phyloP scores from a whole-genome alignment of 2,329 filamentous ascomycete species.

The Camptophora hylomeconis region DNA sequence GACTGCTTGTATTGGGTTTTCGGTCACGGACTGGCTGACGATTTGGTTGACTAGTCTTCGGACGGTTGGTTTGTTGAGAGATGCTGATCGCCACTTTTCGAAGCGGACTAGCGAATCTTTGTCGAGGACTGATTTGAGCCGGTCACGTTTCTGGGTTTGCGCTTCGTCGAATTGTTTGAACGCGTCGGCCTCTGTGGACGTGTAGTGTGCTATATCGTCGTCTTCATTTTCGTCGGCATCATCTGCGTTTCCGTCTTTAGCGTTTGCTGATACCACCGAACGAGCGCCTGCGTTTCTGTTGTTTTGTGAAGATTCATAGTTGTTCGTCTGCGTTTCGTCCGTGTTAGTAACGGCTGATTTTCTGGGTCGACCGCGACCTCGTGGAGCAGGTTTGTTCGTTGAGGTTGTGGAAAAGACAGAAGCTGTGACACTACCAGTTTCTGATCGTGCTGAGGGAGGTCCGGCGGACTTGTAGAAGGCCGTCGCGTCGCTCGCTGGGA shows the following conservation, averaged over 20 bases:
- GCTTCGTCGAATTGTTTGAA: slow-evolving; percentile 1
- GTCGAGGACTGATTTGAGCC: slow-evolving; percentile 9
- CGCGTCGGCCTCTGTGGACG: background rate
- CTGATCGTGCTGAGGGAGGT: slow-evolving; percentile 15
- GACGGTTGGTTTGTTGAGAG: slow-evolving; percentile 35
- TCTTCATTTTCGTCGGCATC: slow-evolving; percentile 14
- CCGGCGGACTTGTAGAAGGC: slow-evolving; percentile 8
- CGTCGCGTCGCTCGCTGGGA: slow-evolving; percentile 20
- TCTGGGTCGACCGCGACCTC: slow-evolving; percentile 15
- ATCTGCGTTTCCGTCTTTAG: slow-evolving; percentile 17
- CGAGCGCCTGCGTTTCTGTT: slow-evolving; percentile 2
- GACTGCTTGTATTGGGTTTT: slow-evolving; percentile 50
- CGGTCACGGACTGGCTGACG: slow-evolving; percentile 52
- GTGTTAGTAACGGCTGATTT: too few relatives aligned
- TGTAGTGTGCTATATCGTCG: slow-evolving; percentile 7
- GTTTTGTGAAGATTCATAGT: slow-evolving; percentile 5
- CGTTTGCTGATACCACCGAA: slow-evolving; percentile 4
- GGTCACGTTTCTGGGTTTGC: slow-evolving; percentile 1
- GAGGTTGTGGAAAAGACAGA: slow-evolving; percentile 12
- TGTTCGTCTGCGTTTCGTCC: slow-evolving; percentile 14
- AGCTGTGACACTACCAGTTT: slow-evolving; percentile 16
- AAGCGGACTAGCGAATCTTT: slow-evolving; percentile 12
- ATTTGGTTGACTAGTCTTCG: slow-evolving; percentile 52
- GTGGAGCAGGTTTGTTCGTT: slow-evolving; percentile 9
- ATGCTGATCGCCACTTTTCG: slow-evolving; percentile 12